Evolutionary conservation across 805 yeast species (phyloP), one percentile per base, ranked within the genome.

Genomic region (Ascoidea rubescens): DNA sequence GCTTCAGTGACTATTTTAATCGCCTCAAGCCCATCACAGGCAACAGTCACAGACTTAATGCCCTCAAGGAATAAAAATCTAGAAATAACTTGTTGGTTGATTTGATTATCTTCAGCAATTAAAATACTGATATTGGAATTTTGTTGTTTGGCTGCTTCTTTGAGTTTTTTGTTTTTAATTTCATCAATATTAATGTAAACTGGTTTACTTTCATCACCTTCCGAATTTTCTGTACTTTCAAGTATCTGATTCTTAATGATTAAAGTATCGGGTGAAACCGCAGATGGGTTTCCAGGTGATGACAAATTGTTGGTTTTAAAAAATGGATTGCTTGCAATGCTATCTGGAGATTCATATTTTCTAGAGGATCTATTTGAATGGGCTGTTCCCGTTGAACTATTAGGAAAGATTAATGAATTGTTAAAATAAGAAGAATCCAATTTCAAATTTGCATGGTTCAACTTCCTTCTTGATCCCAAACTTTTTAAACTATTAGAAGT

Each of bases 71-170:
- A 77, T 55, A 93, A 71, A 96, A 93, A 90, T 51, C 98, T 71
- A 59, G 77, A 80, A 62, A 91, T 86, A 21, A 93, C 97, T 67
- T 90, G 96, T 65, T 91, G 98, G 63, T 93, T 93, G 7, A 93
- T 97, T 57, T 75, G 70, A 62, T 93, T 93, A 61, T 93, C 99
- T 62, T 93, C 99, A 0, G 96, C 98, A 14, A 93, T 91, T 48
- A 93, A 71, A 28, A 93, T 80, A 50, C 73, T 68, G 51, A 73
- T 57, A 21, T 21, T 21, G 28, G 28, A 21, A 21, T 21, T 21
- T 21, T 21, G 53, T 50, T 37, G 30, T 50, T 46, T 10, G 47
- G 58, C 57, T 42, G 31, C 28, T 12, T 42, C 46, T 21, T 28
- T 17, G 16, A 21, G 28, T 21, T 16, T 30, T 17, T 14, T 5